Base-by-base conservation (phyloP, 495 filamentous ascomycete genomes). In the Saxophila tyrrhenica region DNA sequence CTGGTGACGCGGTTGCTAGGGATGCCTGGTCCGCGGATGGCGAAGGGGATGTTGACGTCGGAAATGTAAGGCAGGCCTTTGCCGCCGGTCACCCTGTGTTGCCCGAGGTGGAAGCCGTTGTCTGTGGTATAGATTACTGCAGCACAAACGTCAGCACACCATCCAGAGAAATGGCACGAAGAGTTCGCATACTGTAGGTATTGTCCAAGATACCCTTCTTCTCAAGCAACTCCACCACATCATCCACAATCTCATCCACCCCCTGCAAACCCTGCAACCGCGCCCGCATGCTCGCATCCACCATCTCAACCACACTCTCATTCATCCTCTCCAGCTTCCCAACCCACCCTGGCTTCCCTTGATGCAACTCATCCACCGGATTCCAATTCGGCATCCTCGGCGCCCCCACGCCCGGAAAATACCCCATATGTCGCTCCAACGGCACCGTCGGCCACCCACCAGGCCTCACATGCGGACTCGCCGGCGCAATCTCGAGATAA, bases 41-140 rank as follows among this genome's bases (percentile, higher is more conserved):
- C 68, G 2, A 87, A 68, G 0, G 84, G 84, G 0, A 88, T 75
- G 25, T 84, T 80, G 55, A 86, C 81, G 60, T 88, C 84, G 61
- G 85, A 81, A 55, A 86, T 82, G 48, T 77, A 86, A 1, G 80
- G 79, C 49, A 77, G 81, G 23, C 77, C 73, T 67, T 88, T 88
- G 2, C 83, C 84, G 1, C 83, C 81, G 5, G 78, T 77, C 25
- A 87, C 57, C 7, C 84, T 74, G 61, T 88, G 84, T 54, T 87
- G 82, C 20, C 81, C 78, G 51, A 87, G 82, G 56, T 87, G 84
- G 64, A 81, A 87, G 0, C 84, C 84, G 57, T 88, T 87, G 58
- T 87, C 84, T 0, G 78, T 80, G 0, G 81, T 83, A 61, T 82
- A 86, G 43, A 88, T 47, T 86, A 73, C 45, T 48, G 23, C 20